Evolutionary conservation across 2,329 filamentous ascomycete genomes (phyloP).

Genomic region (Aspergillus texensis): DNA sequence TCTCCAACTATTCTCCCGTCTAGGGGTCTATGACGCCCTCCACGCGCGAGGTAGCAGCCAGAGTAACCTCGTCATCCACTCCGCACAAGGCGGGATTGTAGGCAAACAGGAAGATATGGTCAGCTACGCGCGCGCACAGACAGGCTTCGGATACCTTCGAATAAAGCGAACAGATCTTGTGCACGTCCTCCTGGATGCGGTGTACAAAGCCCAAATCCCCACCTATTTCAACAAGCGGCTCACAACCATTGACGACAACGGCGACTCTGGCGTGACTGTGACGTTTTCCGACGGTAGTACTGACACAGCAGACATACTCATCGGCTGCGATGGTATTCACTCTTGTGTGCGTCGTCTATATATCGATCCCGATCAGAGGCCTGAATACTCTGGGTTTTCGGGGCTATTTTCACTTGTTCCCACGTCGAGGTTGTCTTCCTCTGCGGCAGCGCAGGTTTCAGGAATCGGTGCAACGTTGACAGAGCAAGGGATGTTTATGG

Average conservation of each 20-base stretch:
- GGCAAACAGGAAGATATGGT: not conserved
- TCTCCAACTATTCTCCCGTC: constrained; percentile 28
- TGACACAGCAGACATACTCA: not conserved
- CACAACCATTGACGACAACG: not conserved
- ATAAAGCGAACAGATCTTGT: not conserved
- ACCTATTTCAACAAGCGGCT: not conserved
- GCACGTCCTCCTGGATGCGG: not conserved
- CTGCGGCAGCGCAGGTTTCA: not conserved
- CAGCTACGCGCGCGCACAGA: not conserved
- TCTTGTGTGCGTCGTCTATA: not conserved
- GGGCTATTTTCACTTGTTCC: not conserved
- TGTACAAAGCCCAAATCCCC: not conserved
- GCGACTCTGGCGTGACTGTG: not conserved
- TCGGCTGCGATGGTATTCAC: not conserved
- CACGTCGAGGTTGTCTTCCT: not conserved
- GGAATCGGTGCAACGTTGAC: not conserved
- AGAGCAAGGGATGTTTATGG: constrained; percentile 5
- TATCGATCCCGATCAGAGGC: not conserved
- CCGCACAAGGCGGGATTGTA: not conserved
- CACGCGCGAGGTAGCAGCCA: not conserved
- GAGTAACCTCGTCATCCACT: not conserved
- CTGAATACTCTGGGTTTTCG: not conserved
- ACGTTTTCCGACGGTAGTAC: not conserved
- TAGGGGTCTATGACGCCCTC: constrained; percentile 23
- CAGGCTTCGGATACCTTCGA: not conserved